Base-by-base conservation (phyloP, 2,329 filamentous ascomycete genomes). In the Domatiomyces globalis region DNA sequence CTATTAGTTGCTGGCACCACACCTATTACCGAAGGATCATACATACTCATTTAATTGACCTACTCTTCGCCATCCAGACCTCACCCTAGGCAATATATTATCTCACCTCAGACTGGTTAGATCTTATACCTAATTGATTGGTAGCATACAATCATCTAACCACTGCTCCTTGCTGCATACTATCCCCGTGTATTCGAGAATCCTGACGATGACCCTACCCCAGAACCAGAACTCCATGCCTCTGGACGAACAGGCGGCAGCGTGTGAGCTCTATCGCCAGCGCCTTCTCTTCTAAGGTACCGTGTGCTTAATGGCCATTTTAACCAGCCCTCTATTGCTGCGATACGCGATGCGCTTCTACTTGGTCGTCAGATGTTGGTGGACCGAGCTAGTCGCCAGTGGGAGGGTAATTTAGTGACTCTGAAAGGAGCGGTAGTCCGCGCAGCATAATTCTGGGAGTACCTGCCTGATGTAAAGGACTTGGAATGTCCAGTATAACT, bases 11-110 rank as follows among this genome's bases (percentile, higher is more conserved):
- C 12, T 39, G 33, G 33, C 33, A 39, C 12, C 33, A 29, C 45
- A 50, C 33, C 17, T 50, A 7, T 18, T 45, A 8, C 49, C 49
- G 29, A 19, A 46, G 20, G 42, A 50, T 19, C n/a, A 2, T 15
- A 39, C 25, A 17, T 6, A 25, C 9, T 20, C 8, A 10, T 43
- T 49, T 22, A n/a, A 46, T 25, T 15, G 17, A 36, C 60, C 61
- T 1, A 52, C 53, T 36, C 48, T 63, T 2, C 58, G 60, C 15
- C 59, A 63, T 45, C 61, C 61, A 5, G 60, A 63, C 54, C 54
- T 63, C 43, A 20, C 45, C 2, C 33, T 10, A 39, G 33, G 33
- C 33, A 61, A 62, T 46, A 57, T 60, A 45, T 62, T 43, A 49
- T 62, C 27, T 60, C 48, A 8, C 27, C 56, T 9, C 2, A 55